Conservation (phyloP, 208 protist species). For the Crithidia expoeki region DNA sequence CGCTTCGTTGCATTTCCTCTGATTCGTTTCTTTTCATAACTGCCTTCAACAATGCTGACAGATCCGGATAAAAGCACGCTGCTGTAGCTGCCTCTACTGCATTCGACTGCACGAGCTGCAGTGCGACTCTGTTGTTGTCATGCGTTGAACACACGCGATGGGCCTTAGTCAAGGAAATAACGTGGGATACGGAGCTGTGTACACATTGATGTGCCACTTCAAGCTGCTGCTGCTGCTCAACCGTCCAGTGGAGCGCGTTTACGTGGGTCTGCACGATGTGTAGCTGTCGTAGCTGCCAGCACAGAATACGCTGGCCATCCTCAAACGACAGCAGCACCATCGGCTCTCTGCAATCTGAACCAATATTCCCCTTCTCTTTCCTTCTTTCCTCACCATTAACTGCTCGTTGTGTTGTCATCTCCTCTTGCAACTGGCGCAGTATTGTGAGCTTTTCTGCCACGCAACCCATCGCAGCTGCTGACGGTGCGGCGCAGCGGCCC, state of each 20-base stretch:
- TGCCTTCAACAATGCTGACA: background rate
- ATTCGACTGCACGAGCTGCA: background rate
- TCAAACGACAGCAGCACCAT: background rate
- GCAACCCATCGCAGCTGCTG: slow-evolving; percentile 1
- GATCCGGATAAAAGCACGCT: slow-evolving; percentile 30
- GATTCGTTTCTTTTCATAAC: background rate
- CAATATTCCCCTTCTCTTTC: too few species aligned
- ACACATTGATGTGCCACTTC: slow-evolving; percentile 1
- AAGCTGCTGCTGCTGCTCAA: slow-evolving; percentile 21
- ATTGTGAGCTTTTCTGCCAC: slow-evolving; percentile 8
- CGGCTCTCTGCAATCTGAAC: background rate
- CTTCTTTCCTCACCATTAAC: background rate
- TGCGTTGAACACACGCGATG: too few species aligned
- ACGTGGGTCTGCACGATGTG: slow-evolving; percentile 12
- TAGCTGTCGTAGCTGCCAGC: slow-evolving; percentile 25
- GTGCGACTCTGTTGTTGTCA: background rate
- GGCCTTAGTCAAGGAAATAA: background rate
- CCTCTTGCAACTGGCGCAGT: background rate
- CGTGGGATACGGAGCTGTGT: background rate
- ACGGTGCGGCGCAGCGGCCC: slow-evolving; percentile 17
- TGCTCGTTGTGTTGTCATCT: background rate
- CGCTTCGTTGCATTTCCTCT: background rate
- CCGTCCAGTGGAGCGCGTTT: slow-evolving; percentile 18
- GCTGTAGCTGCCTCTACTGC: slow-evolving; percentile 19
- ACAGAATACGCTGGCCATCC: slow-evolving; percentile 22